Conservation (phyloP, 2,329 filamentous ascomycete species). For the Cytospora piceicola region DNA sequence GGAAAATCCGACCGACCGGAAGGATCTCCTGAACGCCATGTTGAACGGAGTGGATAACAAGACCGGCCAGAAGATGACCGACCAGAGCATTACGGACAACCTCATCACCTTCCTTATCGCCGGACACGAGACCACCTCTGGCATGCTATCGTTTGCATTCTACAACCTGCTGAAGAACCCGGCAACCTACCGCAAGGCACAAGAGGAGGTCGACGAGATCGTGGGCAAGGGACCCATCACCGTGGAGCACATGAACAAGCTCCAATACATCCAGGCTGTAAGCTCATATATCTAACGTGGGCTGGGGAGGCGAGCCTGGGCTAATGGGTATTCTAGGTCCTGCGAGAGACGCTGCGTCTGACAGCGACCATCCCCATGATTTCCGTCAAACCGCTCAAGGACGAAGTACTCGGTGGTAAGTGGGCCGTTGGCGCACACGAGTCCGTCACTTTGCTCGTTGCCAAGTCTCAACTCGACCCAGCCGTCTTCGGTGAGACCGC, state of each 20-base stretch:
- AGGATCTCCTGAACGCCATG: constrained; percentile 73
- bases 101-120: constrained; percentile 75
- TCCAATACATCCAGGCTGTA: constrained; percentile 68
- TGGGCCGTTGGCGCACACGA: constrained; percentile 61
- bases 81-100: constrained; percentile 68
- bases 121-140: constrained; percentile 73
- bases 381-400: constrained; percentile 54
- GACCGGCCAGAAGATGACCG: constrained; percentile 67
- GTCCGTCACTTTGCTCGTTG: constrained; percentile 52
- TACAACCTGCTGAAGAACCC: constrained; percentile 69
- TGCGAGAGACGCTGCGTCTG: constrained; percentile 69
- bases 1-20: constrained; percentile 57
- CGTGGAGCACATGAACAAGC: constrained; percentile 64
- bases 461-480: constrained; percentile 63
- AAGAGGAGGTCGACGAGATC: constrained; percentile 69
- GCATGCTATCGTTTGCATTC: constrained; percentile 66
- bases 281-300: background rate
- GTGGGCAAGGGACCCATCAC: constrained; percentile 61
- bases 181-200: constrained; percentile 60
- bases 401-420: constrained; percentile 61
- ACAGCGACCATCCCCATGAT: constrained; percentile 64
- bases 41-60: constrained; percentile 68
- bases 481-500: constrained; percentile 68
- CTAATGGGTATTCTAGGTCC: constrained; percentile 41
- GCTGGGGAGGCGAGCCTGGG: constrained; percentile 1